A percentile compares a stretch with the other conserved stretches of the same genome.
These are phyloP conservation scores for Piper betle DNA, from an alignment of 164 flowering plant genomes.

Conservation along the genomic window DNA sequence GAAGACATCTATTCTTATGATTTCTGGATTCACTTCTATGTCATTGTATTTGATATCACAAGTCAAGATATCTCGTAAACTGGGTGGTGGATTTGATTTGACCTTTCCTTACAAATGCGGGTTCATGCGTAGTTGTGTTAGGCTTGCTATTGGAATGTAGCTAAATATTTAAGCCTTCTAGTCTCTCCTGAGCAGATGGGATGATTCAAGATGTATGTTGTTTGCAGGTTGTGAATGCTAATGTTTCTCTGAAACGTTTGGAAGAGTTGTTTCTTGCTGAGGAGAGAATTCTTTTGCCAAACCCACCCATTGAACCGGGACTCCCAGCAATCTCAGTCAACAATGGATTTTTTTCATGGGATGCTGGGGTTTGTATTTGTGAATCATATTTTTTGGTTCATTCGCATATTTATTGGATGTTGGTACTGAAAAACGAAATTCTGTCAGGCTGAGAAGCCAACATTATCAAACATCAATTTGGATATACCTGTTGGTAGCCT, in stretches of 20 bases:
- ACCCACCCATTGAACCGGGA: conserved; percentile 68
- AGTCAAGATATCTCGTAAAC: neutral
- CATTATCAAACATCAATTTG: conserved; percentile 74
- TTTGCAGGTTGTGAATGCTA: conserved; percentile 77
- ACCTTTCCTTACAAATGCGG: neutral
- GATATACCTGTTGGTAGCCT: conserved; percentile 83
- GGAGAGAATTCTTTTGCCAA: conserved; percentile 78
- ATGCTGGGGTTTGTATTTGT: conserved; percentile 41
- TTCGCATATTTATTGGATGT: neutral
- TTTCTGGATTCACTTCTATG: neutral
- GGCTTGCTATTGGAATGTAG: too few species aligned
- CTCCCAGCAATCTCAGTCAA: conserved; percentile 77
- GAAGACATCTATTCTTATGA: too few species aligned
- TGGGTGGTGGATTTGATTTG: neutral
- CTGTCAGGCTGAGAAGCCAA: conserved; percentile 71
- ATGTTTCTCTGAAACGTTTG: conserved; percentile 85
- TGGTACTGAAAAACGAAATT: too few species aligned
- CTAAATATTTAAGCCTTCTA: too few species aligned
- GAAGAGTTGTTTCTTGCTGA: conserved; percentile 83
- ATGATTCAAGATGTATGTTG: neutral
- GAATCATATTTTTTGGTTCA: neutral
- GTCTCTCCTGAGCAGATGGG: neutral
- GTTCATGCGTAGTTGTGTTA: neutral
- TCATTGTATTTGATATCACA: neutral
- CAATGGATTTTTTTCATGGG: conserved; percentile 91